phyloP scores from a whole-genome alignment of 257 asterid genomes.

The Fraxinus cuspidata region DNA sequence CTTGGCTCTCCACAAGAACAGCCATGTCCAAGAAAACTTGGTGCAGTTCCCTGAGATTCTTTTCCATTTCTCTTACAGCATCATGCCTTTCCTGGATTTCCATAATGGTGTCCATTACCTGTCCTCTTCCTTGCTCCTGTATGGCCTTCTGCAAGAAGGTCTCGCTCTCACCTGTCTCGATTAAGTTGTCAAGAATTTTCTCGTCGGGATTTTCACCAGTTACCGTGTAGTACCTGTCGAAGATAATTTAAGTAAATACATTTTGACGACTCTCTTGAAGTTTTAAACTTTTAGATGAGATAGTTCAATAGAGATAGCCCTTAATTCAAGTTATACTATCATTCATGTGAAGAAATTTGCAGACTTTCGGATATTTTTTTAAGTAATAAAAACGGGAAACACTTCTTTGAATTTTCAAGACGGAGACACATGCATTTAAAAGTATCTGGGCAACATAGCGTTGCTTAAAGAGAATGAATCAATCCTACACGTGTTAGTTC shows the following conservation, averaged over 20 bases:
- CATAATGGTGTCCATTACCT: conserved; percentile 23
- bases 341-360: too few species aligned
- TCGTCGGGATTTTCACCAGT: conserved; percentile 19
- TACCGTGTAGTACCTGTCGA: conserved; percentile 16
- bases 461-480: too few species aligned
- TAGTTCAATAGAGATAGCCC: not conserved
- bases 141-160: conserved; percentile 23
- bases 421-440: too few species aligned
- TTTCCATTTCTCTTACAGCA: conserved; percentile 23
- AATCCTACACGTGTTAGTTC: too few species aligned
- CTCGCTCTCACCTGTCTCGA: conserved; percentile 20
- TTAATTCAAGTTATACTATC: too few species aligned
- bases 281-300: not conserved
- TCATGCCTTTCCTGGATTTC: conserved; percentile 22
- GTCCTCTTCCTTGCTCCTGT: conserved; percentile 24
- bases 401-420: too few species aligned
- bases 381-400: too few species aligned
- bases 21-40: conserved; percentile 27
- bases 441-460: too few species aligned
- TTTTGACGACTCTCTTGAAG: not conserved
- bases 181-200: not conserved
- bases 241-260: not conserved
- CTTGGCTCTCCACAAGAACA: conserved; percentile 19
- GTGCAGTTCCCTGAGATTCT: conserved; percentile 22
- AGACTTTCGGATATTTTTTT: too few species aligned